Evolutionary conservation across 2,329 filamentous ascomycete genomes (phyloP), one percentile per base, ranked within the genome.

Genomic region (Fusarium hostae): DNA sequence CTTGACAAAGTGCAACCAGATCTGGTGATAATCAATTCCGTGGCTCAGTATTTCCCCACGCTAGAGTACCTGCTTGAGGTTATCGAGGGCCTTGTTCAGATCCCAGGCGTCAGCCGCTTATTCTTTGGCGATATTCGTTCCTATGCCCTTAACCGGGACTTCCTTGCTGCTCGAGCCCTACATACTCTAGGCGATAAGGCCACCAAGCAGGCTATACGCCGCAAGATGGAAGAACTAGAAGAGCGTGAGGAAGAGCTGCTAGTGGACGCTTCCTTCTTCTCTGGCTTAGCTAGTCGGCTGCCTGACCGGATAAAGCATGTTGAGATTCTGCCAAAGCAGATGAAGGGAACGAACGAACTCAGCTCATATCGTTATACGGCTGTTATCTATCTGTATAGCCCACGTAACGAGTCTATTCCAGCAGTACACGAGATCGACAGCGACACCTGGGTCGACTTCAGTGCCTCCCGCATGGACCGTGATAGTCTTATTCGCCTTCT

Each of bases 281-380:
- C 74, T 0, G 30, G 59, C 3, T 56, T 77, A 9, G 13, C 37
- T 26, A 52, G 20, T 4, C 63, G 40, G 9, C 32, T 73, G 9
- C 71, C 72, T 2, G 59, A 71, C 30, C 45, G 40, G 2, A 30
- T 78, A 18, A 34, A 56, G 9, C 75, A 78, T 32, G 75, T 78
- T 3, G 74, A 77, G 41, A 75, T 79, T 28, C 24, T 78, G 1
- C 76, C 76, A 13, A 79, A 78, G 59, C 63, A 37, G 6, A 77
- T 79, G 73, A 39, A 61, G 16, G 76, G 74, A 3, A 73, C 69
- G 6, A 78, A 78, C 22, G 77, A 78, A 54, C 65, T 79, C 7
- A 77, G 72, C 58, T 47, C 37, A 4, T 78, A 76, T 35, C 75
- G 77, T 1, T 79, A 77, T 51, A 60, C 70, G 4, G 77, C 77